Evolutionary conservation across 495 filamentous ascomycete species (phyloP).

Genomic region (Penicillium antarcticum): DNA sequence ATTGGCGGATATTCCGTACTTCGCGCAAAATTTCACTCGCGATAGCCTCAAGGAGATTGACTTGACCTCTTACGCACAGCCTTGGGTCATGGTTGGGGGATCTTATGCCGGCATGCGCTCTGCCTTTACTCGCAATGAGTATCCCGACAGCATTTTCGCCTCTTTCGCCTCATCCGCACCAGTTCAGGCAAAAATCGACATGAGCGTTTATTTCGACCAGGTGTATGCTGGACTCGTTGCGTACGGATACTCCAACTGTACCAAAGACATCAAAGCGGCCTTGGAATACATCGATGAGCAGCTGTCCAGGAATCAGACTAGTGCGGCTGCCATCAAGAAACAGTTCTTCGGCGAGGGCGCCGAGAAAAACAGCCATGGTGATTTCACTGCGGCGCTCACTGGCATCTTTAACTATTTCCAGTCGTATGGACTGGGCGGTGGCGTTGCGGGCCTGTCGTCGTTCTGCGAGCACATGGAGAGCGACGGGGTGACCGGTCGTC

Average conservation of each 20-base stretch:
- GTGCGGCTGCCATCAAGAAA: conserved; percentile 44
- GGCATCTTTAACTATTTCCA: conserved; percentile 45
- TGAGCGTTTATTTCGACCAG: conserved; percentile 56
- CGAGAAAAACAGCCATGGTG: conserved; percentile 47
- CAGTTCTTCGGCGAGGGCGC: conserved; percentile 48
- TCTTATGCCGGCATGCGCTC: conserved; percentile 57
- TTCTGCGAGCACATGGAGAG: conserved; percentile 49
- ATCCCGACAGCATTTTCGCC: conserved; percentile 56
- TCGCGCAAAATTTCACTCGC: conserved; percentile 48
- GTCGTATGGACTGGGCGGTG: conserved; percentile 44
- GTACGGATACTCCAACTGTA: conserved; percentile 52
- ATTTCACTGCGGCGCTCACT: conserved; percentile 44
- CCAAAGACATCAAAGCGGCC: conserved; percentile 49
- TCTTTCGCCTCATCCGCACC: conserved; percentile 56
- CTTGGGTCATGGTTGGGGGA: conserved; percentile 59
- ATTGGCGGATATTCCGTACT: conserved; percentile 49
- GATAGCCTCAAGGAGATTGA: conserved; percentile 28
- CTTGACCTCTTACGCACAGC: conserved; percentile 44
- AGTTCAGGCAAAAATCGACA: conserved; percentile 51
- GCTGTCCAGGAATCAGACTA: conserved; percentile 24
- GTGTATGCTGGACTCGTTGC: conserved; percentile 50
- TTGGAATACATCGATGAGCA: conserved; percentile 50
- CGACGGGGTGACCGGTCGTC: conserved; percentile 21
- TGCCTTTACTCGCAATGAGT: conserved; percentile 51
- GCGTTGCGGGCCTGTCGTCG: conserved; percentile 29